phyloP scores from a whole-genome alignment of 305 asterid genomes.

The Solanum hybrid region DNA sequence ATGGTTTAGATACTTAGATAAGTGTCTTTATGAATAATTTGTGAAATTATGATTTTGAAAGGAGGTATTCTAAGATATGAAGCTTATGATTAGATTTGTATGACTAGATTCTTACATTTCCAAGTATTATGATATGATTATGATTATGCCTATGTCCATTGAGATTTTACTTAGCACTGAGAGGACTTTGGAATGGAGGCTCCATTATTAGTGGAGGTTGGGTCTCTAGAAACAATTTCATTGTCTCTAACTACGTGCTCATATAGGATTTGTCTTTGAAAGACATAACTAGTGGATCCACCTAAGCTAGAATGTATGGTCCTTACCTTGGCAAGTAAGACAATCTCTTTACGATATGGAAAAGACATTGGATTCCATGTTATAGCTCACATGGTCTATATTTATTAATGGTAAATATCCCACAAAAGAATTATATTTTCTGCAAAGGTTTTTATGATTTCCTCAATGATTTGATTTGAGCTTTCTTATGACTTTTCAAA shows the following conservation, averaged over 20 bases:
- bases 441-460: neutral
- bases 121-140: neutral
- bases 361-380: neutral
- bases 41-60: no score
- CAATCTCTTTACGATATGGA: neutral
- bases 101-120: neutral
- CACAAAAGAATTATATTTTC: neutral
- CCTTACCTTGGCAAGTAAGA: neutral
- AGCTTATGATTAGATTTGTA: neutral
- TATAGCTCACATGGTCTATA: neutral
- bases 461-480: neutral
- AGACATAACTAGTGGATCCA: neutral
- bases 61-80: neutral
- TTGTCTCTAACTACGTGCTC: neutral
- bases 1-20: neutral
- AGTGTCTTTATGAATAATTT: neutral
- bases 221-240: neutral
- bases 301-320: neutral
- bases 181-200: neutral
- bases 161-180: neutral
- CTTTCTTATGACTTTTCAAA: neutral
- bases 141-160: neutral
- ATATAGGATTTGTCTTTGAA: neutral
- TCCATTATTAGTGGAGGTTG: neutral
- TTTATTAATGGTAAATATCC: neutral